phyloP scores from a whole-genome alignment of 306 rosid genomes.

The Notholithocarpus densiflorus region DNA sequence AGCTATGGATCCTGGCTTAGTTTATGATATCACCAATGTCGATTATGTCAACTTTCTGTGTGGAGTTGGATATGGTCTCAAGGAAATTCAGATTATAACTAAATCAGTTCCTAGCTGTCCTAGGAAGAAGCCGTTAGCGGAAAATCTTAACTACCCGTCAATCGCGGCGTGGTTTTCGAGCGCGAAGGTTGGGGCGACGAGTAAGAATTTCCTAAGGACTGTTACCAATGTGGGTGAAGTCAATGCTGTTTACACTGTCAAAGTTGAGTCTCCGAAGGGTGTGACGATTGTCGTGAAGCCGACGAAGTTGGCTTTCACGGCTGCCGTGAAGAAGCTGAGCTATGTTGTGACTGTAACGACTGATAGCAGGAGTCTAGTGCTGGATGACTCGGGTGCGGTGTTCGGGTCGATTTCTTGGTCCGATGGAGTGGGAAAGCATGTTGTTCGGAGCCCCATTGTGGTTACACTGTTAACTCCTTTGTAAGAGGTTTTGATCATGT shows the following conservation, averaged over 20 bases:
- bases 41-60: slow-evolving; percentile 73
- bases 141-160: slow-evolving; percentile 79
- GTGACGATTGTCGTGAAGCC: slow-evolving; percentile 73
- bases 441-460: slow-evolving; percentile 84
- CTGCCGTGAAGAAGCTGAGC: slow-evolving; percentile 57
- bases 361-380: slow-evolving; percentile 36
- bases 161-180: slow-evolving; percentile 51
- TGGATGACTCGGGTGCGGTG: slow-evolving; percentile 66
- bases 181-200: slow-evolving; percentile 28
- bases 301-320: slow-evolving; percentile 50
- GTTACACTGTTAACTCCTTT: slow-evolving; percentile 65
- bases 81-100: slow-evolving; percentile 71
- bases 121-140: slow-evolving; percentile 48
- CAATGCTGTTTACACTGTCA: slow-evolving; percentile 48
- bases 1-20: slow-evolving; percentile 85
- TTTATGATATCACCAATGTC: slow-evolving; percentile 53
- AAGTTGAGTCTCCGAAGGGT: slow-evolving; percentile 54
- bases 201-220: slow-evolving; percentile 55
- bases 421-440: slow-evolving; percentile 59
- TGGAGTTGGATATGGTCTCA: slow-evolving; percentile 52
- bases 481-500: slow-evolving; percentile 35
- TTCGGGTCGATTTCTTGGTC: slow-evolving; percentile 82
- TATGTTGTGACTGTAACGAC: slow-evolving; percentile 55
- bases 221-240: slow-evolving; percentile 68
- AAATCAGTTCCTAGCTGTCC: slow-evolving; percentile 52